A percentile compares a stretch with the other conserved stretches of the same genome.
phyloP scores from a whole-genome alignment of 495 filamentous ascomycete genomes.

The Penicillium flavigenum region DNA sequence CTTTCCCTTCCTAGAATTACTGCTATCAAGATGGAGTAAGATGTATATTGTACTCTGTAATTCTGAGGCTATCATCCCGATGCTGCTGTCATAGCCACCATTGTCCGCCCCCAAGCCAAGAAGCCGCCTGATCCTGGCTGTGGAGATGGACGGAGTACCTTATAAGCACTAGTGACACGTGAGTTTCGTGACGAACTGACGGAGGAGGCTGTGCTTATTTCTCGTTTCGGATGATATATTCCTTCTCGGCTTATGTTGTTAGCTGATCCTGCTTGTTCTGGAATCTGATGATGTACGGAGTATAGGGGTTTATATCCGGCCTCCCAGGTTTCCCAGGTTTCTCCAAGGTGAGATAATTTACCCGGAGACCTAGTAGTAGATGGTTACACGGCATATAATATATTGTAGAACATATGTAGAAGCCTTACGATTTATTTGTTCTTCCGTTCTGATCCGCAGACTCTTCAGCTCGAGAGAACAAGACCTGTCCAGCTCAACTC shows the following conservation, averaged over 20 bases:
- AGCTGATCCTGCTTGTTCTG: not conserved
- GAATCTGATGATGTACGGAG: not conserved
- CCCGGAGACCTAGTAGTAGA: not conserved
- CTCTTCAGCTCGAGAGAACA: conserved; percentile 7
- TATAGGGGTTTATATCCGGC: not conserved
- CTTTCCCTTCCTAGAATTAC: not conserved
- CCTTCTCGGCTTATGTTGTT: not conserved
- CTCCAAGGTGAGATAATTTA: not conserved
- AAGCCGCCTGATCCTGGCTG: not conserved
- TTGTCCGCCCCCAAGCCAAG: not conserved
- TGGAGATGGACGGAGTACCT: not conserved
- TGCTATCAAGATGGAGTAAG: not conserved
- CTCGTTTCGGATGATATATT: not conserved
- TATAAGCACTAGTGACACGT: conserved; percentile 13
- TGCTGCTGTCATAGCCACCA: not conserved
- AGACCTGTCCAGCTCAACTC: not conserved
- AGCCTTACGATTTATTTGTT: not conserved
- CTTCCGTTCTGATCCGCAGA: not conserved
- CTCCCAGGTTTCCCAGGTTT: not conserved
- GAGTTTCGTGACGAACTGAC: conserved; percentile 8
- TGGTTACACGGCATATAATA: not conserved
- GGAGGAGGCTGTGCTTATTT: conserved; percentile 7
- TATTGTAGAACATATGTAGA: not conserved
- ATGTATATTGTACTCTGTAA: not conserved
- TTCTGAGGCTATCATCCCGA: not conserved